Evolutionary conservation across 768 basidiomycete species (phyloP).

Genomic region (Boletus sp.): DNA sequence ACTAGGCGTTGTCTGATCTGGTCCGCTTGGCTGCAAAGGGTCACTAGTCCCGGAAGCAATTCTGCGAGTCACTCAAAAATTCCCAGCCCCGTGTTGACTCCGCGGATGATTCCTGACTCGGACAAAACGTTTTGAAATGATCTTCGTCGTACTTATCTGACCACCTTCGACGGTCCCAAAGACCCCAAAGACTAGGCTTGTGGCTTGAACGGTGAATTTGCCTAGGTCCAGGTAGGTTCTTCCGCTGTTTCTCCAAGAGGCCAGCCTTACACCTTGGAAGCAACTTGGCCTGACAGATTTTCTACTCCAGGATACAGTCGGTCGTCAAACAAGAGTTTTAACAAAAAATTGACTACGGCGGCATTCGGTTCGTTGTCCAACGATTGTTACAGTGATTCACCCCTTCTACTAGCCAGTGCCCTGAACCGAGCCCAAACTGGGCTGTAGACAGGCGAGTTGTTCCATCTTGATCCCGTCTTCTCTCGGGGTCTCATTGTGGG

Average conservation of each 20-base stretch:
- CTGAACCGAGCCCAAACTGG: neutral
- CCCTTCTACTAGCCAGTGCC: too few species aligned
- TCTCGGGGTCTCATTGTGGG: neutral
- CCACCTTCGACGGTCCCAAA: neutral
- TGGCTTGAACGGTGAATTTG: too few species aligned
- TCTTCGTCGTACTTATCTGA: neutral
- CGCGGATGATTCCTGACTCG: neutral
- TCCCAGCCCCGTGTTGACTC: neutral
- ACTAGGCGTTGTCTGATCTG: too few species aligned
- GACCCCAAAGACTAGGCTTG: too few species aligned
- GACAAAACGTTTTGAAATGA: neutral
- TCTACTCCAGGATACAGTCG: too few species aligned
- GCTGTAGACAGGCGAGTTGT: neutral
- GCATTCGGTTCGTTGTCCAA: neutral
- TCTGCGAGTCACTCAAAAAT: too few species aligned
- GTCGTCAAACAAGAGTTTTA: neutral
- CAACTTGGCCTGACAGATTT: neutral
- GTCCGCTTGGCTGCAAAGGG: too few species aligned
- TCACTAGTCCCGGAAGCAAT: too few species aligned
- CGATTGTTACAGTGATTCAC: neutral
- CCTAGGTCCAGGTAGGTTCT: too few species aligned
- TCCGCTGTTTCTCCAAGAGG: neutral
- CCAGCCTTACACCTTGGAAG: too few species aligned
- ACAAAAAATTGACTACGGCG: neutral
- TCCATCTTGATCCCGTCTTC: neutral